phyloP scores from a whole-genome alignment of 1,139 yeast genomes.

The Nakaseomyces kungkrabaensis region DNA sequence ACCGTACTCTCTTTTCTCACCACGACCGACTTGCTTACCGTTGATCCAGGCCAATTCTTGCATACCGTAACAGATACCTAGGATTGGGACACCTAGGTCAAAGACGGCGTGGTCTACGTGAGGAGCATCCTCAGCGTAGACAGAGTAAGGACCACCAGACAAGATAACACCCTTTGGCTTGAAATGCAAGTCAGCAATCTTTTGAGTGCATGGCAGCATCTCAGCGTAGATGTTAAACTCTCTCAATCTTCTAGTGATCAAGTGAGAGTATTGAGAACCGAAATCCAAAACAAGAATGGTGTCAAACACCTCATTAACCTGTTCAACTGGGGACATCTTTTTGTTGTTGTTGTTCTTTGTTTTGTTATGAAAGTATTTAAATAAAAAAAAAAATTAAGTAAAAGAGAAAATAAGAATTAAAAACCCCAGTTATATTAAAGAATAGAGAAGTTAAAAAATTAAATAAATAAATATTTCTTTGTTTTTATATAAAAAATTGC shows the following conservation, averaged over 20 bases:
- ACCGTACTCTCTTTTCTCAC: constrained; percentile 97
- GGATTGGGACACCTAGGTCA: constrained; percentile 82
- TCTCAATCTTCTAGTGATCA: constrained; percentile 94
- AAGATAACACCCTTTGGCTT: constrained; percentile 93
- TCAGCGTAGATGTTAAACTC: constrained; percentile 98
- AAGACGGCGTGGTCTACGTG: constrained; percentile 94
- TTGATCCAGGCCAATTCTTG: constrained; percentile 98
- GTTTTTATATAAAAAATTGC: no score
- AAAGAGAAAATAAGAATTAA: not conserved
- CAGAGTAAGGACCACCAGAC: constrained; percentile 98
- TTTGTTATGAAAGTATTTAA: no score
- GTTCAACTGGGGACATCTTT: constrained; percentile 17
- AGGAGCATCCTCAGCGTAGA: constrained; percentile 89
- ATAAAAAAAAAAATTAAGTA: constrained; percentile 7
- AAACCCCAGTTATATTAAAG: not conserved
- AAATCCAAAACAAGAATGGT: constrained; percentile 95
- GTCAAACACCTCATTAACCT: constrained; percentile 81
- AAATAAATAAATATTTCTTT: no score
- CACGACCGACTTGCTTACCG: constrained; percentile 91
- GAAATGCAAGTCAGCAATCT: constrained; percentile 83
- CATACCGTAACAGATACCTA: constrained; percentile 99
- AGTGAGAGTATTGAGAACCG: constrained; percentile 96
- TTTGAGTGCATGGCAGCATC: constrained; percentile 98
- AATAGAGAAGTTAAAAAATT: no score
- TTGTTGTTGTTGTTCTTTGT: not conserved